Conservation (phyloP, 495 filamentous ascomycete genomes). For the Penicillium angulare region DNA sequence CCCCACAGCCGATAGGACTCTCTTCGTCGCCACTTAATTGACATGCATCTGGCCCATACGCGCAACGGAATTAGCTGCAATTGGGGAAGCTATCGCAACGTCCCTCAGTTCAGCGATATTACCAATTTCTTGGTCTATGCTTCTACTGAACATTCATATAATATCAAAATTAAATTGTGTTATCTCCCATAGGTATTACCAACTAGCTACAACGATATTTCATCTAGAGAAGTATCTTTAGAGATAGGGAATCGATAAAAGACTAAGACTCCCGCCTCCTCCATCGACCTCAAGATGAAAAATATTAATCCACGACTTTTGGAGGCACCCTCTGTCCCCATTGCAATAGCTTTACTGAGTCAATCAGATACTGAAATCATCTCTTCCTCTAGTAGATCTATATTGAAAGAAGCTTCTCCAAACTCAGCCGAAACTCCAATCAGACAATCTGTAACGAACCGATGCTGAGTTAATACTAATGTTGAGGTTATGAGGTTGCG, state of each 20-base stretch:
- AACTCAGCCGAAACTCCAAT: conserved; percentile 9
- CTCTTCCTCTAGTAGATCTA: conserved; percentile 10
- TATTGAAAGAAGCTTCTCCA: conserved; percentile 3
- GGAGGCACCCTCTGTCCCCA: conserved; percentile 4
- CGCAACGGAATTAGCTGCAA: conserved; percentile 27
- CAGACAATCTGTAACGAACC: conserved; percentile 12
- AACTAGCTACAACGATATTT: conserved; percentile 12
- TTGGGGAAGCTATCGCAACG: conserved; percentile 21
- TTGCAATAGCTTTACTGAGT: neutral
- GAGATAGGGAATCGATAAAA: conserved; percentile 16
- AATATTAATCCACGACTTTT: conserved; percentile 23
- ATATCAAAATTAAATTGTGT: conserved; percentile 26
- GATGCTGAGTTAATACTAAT: too few species aligned
- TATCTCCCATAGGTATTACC: conserved; percentile 15
- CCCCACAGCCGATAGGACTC: conserved; percentile 26
- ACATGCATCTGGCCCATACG: conserved; percentile 21
- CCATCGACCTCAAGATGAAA: conserved; percentile 16
- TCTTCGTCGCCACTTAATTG: conserved; percentile 30
- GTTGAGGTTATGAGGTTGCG: too few species aligned
- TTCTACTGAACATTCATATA: conserved; percentile 17
- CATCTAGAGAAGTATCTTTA: conserved; percentile 13
- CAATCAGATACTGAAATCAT: conserved; percentile 5
- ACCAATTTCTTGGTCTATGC: conserved; percentile 30
- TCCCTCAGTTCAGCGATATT: conserved; percentile 22
- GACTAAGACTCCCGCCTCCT: conserved; percentile 21